Percentiles rank a stretch among this genome's conserved stretches.
Evolutionary conservation across 1,284 basidiomycete species (phyloP).

Genomic region (Irpex rosettiformis): DNA sequence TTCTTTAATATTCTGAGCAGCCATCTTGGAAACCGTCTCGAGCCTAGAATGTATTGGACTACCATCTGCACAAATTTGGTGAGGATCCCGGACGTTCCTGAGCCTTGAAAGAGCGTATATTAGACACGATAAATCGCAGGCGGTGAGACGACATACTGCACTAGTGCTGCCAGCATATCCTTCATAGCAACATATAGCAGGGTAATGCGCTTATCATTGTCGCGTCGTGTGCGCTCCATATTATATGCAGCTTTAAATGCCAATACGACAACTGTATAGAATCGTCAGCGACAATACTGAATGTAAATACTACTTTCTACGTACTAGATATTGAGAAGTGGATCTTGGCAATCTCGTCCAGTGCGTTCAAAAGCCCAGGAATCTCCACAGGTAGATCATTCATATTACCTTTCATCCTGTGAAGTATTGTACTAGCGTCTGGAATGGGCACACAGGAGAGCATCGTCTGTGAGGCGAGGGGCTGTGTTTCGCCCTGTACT

Average conservation of each 20-base stretch:
- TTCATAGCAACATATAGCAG: slow-evolving; percentile 23
- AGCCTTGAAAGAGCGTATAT: slow-evolving; percentile 13
- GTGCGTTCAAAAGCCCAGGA: slow-evolving; percentile 10
- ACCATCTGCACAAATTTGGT: slow-evolving; percentile 20
- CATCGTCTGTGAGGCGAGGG: neutral
- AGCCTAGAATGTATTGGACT: slow-evolving; percentile 19
- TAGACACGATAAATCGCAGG: neutral
- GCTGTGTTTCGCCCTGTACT: neutral
- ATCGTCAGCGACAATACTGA: neutral
- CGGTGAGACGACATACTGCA: slow-evolving; percentile 30
- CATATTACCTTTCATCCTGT: slow-evolving; percentile 10
- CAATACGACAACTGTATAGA: slow-evolving; percentile 34
- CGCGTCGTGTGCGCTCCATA: slow-evolving; percentile 38
- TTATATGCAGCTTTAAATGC: slow-evolving; percentile 41
- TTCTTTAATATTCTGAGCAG: slow-evolving; percentile 25
- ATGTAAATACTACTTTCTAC: neutral
- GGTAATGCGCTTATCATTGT: slow-evolving; percentile 41
- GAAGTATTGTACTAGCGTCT: neutral
- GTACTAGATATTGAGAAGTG: slow-evolving; percentile 11
- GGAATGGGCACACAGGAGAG: neutral
- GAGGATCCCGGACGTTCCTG: slow-evolving; percentile 19
- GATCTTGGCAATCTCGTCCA: slow-evolving; percentile 13
- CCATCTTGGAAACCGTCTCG: slow-evolving; percentile 19
- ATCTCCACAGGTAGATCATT: slow-evolving; percentile 13
- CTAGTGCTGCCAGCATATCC: slow-evolving; percentile 39